Evolutionary conservation across 1,284 basidiomycete species (phyloP), one percentile per base, ranked within the genome.

Genomic region (Singerocomus rubriflavus): DNA sequence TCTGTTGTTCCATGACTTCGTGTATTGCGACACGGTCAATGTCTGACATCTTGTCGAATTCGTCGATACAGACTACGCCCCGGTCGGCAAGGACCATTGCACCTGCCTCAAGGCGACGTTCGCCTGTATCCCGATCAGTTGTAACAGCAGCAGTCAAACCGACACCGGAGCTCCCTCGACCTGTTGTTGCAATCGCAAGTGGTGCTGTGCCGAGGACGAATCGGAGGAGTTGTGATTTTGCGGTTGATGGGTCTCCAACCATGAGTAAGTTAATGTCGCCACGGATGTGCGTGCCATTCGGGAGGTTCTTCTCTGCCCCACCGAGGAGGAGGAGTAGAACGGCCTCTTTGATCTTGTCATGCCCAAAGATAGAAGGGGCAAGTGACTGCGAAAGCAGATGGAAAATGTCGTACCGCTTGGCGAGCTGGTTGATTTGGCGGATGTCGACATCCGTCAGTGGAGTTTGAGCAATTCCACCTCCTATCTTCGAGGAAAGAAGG

Each of bases 1-100:
- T 99, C 70, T 98, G 96, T 70, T 97, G 93, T 70, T 99, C 96
- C 97, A 99, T 99, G 64, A 98, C 97, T 84, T 99, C 97, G 73
- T 99, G 97, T 61, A 99, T 99, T 29, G 97, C 96, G n/a, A 98
- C 96, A 60, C 97, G 85, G 73, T 99, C 96, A 57, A 98, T 81
- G 62, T 99, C 97, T 30, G 91, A 94, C 96, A 99, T 99, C 71
- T 99, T 99, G 80, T 99, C 96, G 65, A 99, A 99, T 73, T 99
- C 96, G 72, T 99, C 97, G 62, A 99, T 99, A 72, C 96, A 99
- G 41, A 99, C 96, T 12, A 99, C 94, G 17, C 97, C 97, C 55
- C 95, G 86, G 71, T 99, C 97, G n/a, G 97, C 97, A 42, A 99
- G 84, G 31, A 99, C 97, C 97, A 99, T 99, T 12, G 97, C 97